Evolutionary conservation across 2,329 filamentous ascomycete genomes (phyloP), one percentile per base, ranked within the genome.

Genomic region (Aspergillus texensis): DNA sequence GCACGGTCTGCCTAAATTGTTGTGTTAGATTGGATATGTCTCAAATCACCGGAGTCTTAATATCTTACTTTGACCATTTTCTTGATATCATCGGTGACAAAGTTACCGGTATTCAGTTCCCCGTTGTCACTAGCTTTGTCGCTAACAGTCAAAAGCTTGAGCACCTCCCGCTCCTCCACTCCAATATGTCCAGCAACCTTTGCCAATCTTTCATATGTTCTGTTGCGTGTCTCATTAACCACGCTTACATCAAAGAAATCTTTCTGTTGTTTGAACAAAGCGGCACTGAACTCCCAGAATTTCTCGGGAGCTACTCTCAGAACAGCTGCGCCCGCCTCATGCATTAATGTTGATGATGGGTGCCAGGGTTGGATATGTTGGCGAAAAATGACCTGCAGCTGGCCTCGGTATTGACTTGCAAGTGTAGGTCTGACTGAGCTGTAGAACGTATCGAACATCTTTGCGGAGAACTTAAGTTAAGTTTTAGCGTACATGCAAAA

Each of bases 331-430:
- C 84, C 94, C 36, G 93, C 91, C 84, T 98, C 94, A 61, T 82
- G 79, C 10, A 74, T 75, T 12, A 93, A 84, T 8, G 91, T 93
- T 46, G 88, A 93, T 24, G 91, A 93, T 1, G 94, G 94, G 80
- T 98, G 94, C 94, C 94, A 97, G 16, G 93, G 93, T 81, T 97
- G 93, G 72, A 97, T 88, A 77, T 97, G 93, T 77, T 94, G 94
- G 57, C 94, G 90, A 83, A 97, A 92, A 73, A 98, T 86, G 70
- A 96, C 83, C 71, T 91, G 85, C 3, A 97, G 81, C 65, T 84
- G 84, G 64, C 82, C 83, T 28, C 80, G 71, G 67, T 91, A 88
- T 71, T 88, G 88, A 57, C 83, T 71, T 34, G 68, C 82, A 70
- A 96, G 83, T 55, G 86, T 77, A 1, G 91, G 89, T 64, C 87